Base-by-base conservation (phyloP, 2,329 filamentous ascomycete genomes). In the Fragosphaeria purpurea region DNA sequence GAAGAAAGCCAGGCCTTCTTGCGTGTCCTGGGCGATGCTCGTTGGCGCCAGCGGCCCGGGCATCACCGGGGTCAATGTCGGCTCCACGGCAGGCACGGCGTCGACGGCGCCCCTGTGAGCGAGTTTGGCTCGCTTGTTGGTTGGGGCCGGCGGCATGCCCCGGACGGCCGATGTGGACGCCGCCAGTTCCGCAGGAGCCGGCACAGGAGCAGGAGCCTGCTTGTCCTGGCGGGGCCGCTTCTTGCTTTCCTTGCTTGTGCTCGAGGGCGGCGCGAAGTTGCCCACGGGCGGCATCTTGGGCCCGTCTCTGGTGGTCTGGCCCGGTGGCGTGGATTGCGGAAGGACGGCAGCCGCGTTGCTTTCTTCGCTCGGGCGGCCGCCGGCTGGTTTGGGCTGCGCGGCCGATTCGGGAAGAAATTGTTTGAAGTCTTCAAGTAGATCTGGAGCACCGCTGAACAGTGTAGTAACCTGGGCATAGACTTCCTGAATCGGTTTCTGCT, bases 401-500 rank as follows among this genome's bases (percentile, higher is more conserved):
- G 78, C 76, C 42, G 91, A 94, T 64, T 98, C 93, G 0, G 93
- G 93, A 7, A 98, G 75, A 59, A 98, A 98, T 63, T 98, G 93
- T 66, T 98, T 98, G 65, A 98, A 98, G 62, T 98, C 93, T 67
- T 98, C 93, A 2, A 98, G 74, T 10, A 98, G 79, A 67, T 98
- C 93, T 5, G 91, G 91, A 0, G 94, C 93, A 5, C 86, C 85
- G 63, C 88, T 89, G 70, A 98, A 98, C 1, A 98, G 74, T 35
- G 85, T 86, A 0, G 94, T 98, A 31, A 98, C 93, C 67, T 98
- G 93, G 1, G 88, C 86, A 65, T 98, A 98, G 4, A 98, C 93
- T 67, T 98, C 93, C 65, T 96, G 90, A 39, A 98, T 98, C 0
- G 93, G 94, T 64, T 97, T 97, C 48, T 93, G 95, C 66, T 98